A percentile compares a stretch with the other conserved stretches of the same genome.
Conservation (phyloP, 169 alveolate species). For the Plasmodium vinckei region DNA sequence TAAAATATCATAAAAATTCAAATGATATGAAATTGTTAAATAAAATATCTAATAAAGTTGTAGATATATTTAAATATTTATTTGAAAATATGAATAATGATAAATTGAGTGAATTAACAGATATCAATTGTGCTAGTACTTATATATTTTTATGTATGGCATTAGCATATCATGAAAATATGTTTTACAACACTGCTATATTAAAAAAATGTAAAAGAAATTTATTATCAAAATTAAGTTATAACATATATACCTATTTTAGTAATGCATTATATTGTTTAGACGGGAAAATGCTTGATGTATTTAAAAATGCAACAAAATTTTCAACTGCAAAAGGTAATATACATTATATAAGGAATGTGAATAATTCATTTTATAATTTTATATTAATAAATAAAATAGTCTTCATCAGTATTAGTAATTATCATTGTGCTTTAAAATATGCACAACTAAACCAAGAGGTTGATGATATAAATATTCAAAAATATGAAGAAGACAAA, state of each 20-base stretch:
- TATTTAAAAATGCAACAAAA: conserved; percentile 15
- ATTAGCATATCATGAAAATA: conserved; percentile 69
- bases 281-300: conserved; percentile 38
- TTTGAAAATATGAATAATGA: conserved; percentile 44
- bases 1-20: conserved; percentile 35
- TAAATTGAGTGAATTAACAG: conserved; percentile 13
- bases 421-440: conserved; percentile 57
- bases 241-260: conserved; percentile 47
- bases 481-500: conserved; percentile 55
- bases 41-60: conserved; percentile 45
- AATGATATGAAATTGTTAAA: conserved; percentile 57
- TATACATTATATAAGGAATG: conserved; percentile 46
- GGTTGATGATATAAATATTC: conserved; percentile 17
- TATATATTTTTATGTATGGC: conserved; percentile 57
- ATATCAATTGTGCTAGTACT: conserved; percentile 48
- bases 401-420: conserved; percentile 50
- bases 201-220: conserved; percentile 61
- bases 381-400: conserved; percentile 25
- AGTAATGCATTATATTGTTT: conserved; percentile 28
- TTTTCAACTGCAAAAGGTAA: conserved; percentile 5
- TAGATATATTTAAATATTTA: conserved; percentile 62
- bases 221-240: conserved; percentile 47
- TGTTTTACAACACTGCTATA: conserved; percentile 72
- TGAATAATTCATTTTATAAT: conserved; percentile 41
- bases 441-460: conserved; percentile 26